Conservation (phyloP, 345 rosid species). For the Draba incana region DNA sequence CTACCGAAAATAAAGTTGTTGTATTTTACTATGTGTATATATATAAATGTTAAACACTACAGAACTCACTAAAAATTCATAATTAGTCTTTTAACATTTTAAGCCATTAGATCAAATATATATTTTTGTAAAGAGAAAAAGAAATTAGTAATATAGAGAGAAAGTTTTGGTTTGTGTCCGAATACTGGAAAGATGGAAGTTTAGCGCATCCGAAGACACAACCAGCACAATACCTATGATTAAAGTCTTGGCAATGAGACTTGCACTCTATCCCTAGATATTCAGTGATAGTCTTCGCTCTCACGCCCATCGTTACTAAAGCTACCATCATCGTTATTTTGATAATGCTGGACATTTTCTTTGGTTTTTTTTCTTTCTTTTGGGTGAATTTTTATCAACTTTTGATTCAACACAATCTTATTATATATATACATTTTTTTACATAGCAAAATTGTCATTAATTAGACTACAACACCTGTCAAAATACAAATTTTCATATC, state of each 20-base stretch:
- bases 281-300: slow-evolving; percentile 1
- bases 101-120: too few relatives aligned
- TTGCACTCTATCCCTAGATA: background rate
- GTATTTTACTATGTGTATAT: too few relatives aligned
- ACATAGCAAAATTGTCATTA: too few relatives aligned
- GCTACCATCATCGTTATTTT: slow-evolving; percentile 24
- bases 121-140: too few relatives aligned
- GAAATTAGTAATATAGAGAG: background rate
- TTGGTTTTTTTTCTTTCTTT: background rate
- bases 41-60: too few relatives aligned
- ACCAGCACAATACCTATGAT: background rate
- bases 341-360: background rate
- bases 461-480: too few relatives aligned
- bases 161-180: slow-evolving; percentile 7
- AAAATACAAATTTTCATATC: too few relatives aligned
- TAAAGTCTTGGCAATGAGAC: background rate
- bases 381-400: background rate
- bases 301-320: slow-evolving; percentile 19
- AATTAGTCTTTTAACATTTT: too few relatives aligned
- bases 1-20: too few relatives aligned
- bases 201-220: background rate
- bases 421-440: too few relatives aligned
- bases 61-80: too few relatives aligned
- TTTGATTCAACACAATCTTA: background rate
- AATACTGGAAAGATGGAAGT: background rate